These are phyloP conservation scores for Wolfiporia cocos DNA, from an alignment of 1,284 basidiomycete genomes.

Conservation along the genomic window DNA sequence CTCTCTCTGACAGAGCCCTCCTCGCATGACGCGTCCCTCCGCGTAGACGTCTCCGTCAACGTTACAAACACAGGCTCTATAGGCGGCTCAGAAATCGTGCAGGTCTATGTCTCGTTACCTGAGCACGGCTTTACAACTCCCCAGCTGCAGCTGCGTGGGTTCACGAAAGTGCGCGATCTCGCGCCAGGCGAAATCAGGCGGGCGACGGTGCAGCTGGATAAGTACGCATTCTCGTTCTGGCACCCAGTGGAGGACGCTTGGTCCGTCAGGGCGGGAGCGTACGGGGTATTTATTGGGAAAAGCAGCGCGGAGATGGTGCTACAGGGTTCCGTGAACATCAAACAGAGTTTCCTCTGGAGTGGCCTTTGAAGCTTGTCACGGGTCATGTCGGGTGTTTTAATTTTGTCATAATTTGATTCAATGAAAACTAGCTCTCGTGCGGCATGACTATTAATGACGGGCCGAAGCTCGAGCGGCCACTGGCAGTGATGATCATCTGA, in stretches of 20 bases:
- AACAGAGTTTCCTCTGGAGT: conserved; percentile 38
- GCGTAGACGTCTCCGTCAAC: conserved; percentile 31
- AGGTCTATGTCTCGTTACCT: conserved; percentile 61
- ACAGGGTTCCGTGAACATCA: conserved; percentile 30
- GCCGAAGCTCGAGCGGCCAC: too few relatives aligned
- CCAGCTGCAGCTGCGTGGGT: conserved; percentile 50
- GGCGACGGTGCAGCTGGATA: conserved; percentile 47
- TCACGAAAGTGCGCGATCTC: conserved; percentile 48
- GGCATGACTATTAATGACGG: too few relatives aligned
- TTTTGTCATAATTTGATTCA: too few relatives aligned
- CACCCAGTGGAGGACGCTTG: conserved; percentile 36
- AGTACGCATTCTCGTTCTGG: conserved; percentile 57
- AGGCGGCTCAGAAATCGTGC: conserved; percentile 59
- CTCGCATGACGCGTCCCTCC: conserved; percentile 27
- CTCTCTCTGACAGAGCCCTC: conserved; percentile 30
- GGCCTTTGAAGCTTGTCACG: too few relatives aligned
- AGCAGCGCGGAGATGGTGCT: conserved; percentile 41
- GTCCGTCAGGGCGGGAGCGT: conserved; percentile 38
- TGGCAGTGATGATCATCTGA: too few relatives aligned
- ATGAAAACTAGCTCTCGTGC: too few relatives aligned
- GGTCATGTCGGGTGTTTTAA: too few relatives aligned
- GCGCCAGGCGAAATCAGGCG: conserved; percentile 33
- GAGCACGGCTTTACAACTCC: conserved; percentile 50
- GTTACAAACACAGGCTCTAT: conserved; percentile 53
- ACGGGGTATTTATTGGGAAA: conserved; percentile 40